Conservation (phyloP, 1,139 yeast species). For the Yamadazyma dendronema region DNA sequence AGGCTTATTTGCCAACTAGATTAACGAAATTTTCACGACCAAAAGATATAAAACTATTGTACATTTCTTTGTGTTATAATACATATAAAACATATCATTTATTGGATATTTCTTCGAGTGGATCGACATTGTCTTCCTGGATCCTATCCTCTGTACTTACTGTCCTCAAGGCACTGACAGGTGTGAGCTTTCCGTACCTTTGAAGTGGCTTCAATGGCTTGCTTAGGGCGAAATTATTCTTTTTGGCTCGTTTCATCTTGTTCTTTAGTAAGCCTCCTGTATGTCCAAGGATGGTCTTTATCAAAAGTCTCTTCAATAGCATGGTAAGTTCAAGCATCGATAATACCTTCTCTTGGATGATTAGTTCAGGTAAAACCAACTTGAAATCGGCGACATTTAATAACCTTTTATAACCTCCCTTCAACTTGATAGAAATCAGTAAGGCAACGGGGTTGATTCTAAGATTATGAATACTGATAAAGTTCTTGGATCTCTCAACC, state of each 20-base stretch:
- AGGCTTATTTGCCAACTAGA: not conserved
- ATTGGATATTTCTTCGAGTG: not conserved
- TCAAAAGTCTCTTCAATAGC: slow-evolving; percentile 48
- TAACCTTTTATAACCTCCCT: slow-evolving; percentile 51
- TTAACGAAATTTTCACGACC: not conserved
- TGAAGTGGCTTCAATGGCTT: slow-evolving; percentile 27
- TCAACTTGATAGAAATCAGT: slow-evolving; percentile 58
- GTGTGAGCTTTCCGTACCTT: slow-evolving; percentile 27
- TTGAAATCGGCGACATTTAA: slow-evolving; percentile 62
- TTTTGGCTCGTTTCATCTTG: slow-evolving; percentile 36
- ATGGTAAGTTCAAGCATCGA: slow-evolving; percentile 55
- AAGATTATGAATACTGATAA: slow-evolving; percentile 52
- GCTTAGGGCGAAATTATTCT: slow-evolving; percentile 1
- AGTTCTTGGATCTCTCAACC: slow-evolving; percentile 59
- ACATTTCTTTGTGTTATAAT: slow-evolving; percentile 2
- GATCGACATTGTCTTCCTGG: not conserved
- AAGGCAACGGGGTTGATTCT: slow-evolving; percentile 46
- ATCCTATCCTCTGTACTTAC: slow-evolving; percentile 1
- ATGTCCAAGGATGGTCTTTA: slow-evolving; percentile 55
- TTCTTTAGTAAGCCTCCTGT: slow-evolving; percentile 57
- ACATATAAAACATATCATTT: slow-evolving; percentile 1
- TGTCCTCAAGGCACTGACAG: slow-evolving; percentile 12
- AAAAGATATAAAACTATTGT: slow-evolving; percentile 1
- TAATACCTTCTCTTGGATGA: slow-evolving; percentile 47
- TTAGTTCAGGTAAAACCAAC: slow-evolving; percentile 52